Evolutionary conservation across 192 early-diverging fungal species (phyloP).

Genomic region (Spinellus fusiger): DNA sequence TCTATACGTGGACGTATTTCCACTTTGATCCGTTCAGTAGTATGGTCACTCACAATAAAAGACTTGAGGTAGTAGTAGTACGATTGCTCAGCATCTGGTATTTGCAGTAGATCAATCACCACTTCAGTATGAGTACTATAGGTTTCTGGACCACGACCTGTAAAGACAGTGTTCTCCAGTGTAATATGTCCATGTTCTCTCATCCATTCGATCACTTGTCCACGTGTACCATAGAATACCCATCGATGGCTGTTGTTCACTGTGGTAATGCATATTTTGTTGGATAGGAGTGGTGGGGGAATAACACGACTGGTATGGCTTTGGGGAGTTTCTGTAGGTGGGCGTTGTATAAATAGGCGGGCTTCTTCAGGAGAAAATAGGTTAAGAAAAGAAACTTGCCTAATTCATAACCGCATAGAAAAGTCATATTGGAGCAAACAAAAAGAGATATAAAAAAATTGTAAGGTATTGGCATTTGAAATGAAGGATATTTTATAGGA

Average conservation of each 20-base stretch:
- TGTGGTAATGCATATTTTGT: slow-evolving; percentile 39
- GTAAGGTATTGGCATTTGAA: too few relatives aligned
- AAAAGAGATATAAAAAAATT: too few relatives aligned
- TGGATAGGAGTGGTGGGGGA: slow-evolving; percentile 36
- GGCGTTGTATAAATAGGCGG: background rate
- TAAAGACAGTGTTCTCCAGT: slow-evolving; percentile 30
- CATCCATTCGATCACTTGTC: slow-evolving; percentile 43
- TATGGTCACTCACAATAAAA: slow-evolving; percentile 33
- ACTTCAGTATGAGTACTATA: slow-evolving; percentile 35
- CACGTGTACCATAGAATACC: slow-evolving; percentile 42
- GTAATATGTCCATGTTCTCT: slow-evolving; percentile 14
- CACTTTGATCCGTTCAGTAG: slow-evolving; percentile 29
- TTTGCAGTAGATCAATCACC: slow-evolving; percentile 41
- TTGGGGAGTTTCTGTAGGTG: slow-evolving; percentile 1
- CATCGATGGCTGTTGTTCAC: slow-evolving; percentile 35
- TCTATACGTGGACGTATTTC: slow-evolving; percentile 41
- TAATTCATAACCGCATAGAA: slow-evolving; percentile 32
- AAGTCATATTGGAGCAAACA: slow-evolving; percentile 11
- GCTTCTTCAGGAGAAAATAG: background rate
- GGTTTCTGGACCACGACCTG: slow-evolving; percentile 24
- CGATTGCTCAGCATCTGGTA: slow-evolving; percentile 40
- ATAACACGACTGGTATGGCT: slow-evolving; percentile 26
- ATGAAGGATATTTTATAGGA: too few relatives aligned
- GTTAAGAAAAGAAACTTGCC: slow-evolving; percentile 1
- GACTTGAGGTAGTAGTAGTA: slow-evolving; percentile 34